Conservation (phyloP, 2,329 filamentous ascomycete genomes). For the Botrytis porri region DNA sequence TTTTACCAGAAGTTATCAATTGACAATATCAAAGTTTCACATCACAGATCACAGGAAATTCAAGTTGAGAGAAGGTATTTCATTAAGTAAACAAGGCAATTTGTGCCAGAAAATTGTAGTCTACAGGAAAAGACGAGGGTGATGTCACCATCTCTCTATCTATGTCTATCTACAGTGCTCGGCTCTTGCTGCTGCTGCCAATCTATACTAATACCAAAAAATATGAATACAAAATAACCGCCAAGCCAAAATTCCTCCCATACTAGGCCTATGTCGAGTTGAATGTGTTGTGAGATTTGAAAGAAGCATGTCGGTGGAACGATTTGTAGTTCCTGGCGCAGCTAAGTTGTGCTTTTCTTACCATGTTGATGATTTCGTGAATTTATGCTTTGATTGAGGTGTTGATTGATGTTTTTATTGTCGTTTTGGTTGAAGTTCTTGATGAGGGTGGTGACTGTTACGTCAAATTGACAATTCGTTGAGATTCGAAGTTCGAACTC, state of each 20-base stretch:
- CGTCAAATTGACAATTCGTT: not conserved
- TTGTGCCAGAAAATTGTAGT: not conserved
- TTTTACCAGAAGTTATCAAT: not conserved
- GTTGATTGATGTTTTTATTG: not conserved
- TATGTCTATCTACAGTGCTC: slow-evolving; percentile 3
- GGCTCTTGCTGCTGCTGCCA: slow-evolving; percentile 12
- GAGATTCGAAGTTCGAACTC: not conserved
- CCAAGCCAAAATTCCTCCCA: not conserved
- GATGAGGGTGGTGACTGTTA: not conserved
- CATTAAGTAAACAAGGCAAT: slow-evolving; percentile 1
- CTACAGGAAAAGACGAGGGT: not conserved
- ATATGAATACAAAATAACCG: not conserved
- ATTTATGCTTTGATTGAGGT: not conserved
- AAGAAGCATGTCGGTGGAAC: not conserved
- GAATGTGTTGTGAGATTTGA: not conserved
- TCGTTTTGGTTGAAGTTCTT: not conserved
- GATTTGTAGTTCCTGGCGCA: not conserved
- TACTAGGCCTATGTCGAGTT: not conserved
- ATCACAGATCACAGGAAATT: not conserved
- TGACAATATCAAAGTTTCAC: not conserved
- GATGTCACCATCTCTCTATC: not conserved
- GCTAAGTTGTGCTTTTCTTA: not conserved
- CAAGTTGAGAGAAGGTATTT: not conserved
- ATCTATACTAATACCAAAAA: not conserved
- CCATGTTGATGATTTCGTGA: not conserved